These are phyloP conservation scores for Globisporangium paroecandrum DNA, from an alignment of 352 stramenopile genomes.

Conservation along the genomic window DNA sequence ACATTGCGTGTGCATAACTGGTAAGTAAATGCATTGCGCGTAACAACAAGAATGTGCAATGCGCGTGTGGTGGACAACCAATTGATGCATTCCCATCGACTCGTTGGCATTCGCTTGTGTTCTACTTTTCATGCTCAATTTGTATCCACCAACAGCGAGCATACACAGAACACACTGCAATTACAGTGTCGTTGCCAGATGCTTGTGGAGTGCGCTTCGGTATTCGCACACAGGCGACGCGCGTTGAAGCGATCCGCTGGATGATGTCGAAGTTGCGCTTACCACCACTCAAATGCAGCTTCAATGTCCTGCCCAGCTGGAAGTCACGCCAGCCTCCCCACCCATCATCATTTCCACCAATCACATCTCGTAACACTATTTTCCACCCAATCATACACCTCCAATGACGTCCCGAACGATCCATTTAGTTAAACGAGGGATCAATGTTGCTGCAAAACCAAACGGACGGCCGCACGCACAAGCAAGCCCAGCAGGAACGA, in stretches of 20 bases:
- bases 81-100: not conserved
- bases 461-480: not conserved
- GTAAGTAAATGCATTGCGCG: not conserved
- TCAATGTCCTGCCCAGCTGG: conserved; percentile 2
- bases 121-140: not conserved
- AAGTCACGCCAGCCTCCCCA: conserved; percentile 5
- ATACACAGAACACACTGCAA: not conserved
- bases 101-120: not conserved
- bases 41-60: not conserved
- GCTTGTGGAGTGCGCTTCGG: not conserved
- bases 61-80: not conserved
- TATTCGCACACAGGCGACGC: not conserved
- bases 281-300: conserved; percentile 13
- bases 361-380: not conserved
- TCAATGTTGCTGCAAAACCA: not conserved
- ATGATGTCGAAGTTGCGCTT: conserved; percentile 12
- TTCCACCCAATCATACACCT: not conserved
- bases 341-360: conserved; percentile 12
- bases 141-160: not conserved
- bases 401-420: not conserved
- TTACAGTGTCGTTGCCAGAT: not conserved
- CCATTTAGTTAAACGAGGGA: not conserved
- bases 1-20: not conserved
- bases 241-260: conserved; percentile 3
- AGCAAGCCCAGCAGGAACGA: conserved; percentile 1